phyloP scores from a whole-genome alignment of 2,329 filamentous ascomycete species.

The Bipolaris victoriae region DNA sequence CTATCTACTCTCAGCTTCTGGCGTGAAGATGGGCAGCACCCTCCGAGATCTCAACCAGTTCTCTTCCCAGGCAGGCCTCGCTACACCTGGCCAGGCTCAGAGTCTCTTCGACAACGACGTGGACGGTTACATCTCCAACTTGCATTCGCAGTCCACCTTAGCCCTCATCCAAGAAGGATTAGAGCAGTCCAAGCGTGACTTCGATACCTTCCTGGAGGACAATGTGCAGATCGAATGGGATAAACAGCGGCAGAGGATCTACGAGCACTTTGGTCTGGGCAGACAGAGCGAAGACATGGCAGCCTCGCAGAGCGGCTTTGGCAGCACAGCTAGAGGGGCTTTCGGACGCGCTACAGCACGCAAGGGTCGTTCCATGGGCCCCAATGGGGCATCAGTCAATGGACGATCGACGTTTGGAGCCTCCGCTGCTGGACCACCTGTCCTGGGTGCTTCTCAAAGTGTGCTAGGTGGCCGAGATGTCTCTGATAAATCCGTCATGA shows the following conservation, averaged over 20 bases:
- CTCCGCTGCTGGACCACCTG: conserved; percentile 73
- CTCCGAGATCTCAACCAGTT: conserved; percentile 86
- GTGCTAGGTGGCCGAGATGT: conserved; percentile 67
- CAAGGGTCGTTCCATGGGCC: conserved; percentile 49
- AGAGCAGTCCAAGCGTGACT: conserved; percentile 85
- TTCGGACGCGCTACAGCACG: conserved; percentile 59
- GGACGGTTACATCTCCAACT: conserved; percentile 77
- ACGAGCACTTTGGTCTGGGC: conserved; percentile 90
- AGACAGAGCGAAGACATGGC: conserved; percentile 52
- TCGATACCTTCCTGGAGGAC: conserved; percentile 92
- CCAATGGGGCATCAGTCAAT: conserved; percentile 42
- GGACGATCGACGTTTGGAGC: conserved; percentile 61
- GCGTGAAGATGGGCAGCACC: conserved; percentile 84
- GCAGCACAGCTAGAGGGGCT: conserved; percentile 49
- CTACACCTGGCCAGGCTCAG: conserved; percentile 50
- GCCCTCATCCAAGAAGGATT: conserved; percentile 93
- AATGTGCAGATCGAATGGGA: conserved; percentile 97
- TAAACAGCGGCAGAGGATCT: conserved; percentile 87
- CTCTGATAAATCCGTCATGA: conserved; percentile 61
- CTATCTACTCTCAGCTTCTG: conserved; percentile 90
- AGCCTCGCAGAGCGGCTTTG: conserved; percentile 46
- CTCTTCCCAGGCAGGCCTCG: conserved; percentile 70
- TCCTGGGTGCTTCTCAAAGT: conserved; percentile 78
- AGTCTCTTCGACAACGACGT: conserved; percentile 61
- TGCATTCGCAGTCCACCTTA: conserved; percentile 88